phyloP scores from a whole-genome alignment of 148 eudicot genomes.

The Oxyria digyna region DNA sequence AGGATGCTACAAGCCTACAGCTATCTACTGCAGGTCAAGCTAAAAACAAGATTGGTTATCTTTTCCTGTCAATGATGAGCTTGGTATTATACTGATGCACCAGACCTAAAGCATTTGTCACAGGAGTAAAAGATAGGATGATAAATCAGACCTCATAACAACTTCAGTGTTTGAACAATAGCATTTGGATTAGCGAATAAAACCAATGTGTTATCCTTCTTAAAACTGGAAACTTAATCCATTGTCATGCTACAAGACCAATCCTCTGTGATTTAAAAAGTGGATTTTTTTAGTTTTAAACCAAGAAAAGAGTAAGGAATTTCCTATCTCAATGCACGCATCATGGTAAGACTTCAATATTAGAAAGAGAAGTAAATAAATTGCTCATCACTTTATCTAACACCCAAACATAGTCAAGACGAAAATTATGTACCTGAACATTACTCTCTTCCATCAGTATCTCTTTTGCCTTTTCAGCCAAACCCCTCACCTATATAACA shows the following conservation, averaged over 20 bases:
- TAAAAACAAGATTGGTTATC: not conserved
- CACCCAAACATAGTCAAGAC: not conserved
- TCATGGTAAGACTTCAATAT: not conserved
- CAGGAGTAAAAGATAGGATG: not conserved
- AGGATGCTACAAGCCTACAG: not conserved
- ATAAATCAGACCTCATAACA: not conserved
- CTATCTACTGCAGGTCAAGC: not conserved
- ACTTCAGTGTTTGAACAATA: not conserved
- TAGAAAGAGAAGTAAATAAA: not conserved
- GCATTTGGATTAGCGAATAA: not conserved
- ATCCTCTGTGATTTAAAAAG: not conserved
- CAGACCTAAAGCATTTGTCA: not conserved
- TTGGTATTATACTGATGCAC: not conserved
- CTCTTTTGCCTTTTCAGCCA: conserved; percentile 90
- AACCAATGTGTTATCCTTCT: not conserved
- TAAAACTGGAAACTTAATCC: not conserved
- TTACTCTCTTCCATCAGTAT: conserved; percentile 91
- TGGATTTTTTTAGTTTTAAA: not conserved
- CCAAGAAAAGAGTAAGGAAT: not conserved
- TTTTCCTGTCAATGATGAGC: not conserved
- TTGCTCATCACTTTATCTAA: not conserved
- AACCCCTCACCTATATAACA: conserved; percentile 44
- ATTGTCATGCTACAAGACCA: not conserved
- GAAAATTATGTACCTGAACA: conserved; percentile 55
- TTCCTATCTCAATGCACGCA: not conserved